phyloP scores from a whole-genome alignment of 2,329 filamentous ascomycete genomes.

The Neonectria neomacrospora region DNA sequence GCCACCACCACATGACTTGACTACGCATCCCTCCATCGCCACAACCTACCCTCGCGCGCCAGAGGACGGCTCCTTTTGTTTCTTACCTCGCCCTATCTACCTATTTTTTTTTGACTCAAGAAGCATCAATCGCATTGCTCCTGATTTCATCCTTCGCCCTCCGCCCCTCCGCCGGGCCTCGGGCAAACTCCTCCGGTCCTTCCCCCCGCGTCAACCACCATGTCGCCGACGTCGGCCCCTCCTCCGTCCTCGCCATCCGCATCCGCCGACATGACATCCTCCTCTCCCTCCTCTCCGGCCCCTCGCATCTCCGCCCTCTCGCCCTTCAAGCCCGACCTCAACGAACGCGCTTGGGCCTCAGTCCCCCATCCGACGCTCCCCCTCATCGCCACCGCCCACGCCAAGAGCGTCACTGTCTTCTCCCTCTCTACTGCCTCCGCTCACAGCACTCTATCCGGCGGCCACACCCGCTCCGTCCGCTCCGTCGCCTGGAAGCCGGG shows the following conservation, averaged over 20 bases:
- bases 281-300: slow-evolving; percentile 9
- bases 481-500: slow-evolving; percentile 88
- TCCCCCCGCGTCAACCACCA: slow-evolving; percentile 21
- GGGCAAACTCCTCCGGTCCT: neutral
- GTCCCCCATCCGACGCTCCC: slow-evolving; percentile 88
- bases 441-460: slow-evolving; percentile 83
- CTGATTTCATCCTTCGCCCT: neutral
- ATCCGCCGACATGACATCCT: neutral
- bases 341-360: slow-evolving; percentile 85
- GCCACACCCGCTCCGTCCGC: slow-evolving; percentile 91
- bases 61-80: neutral
- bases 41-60: neutral
- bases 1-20: slow-evolving; percentile 10
- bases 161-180: slow-evolving; percentile 5
- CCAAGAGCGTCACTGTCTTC: slow-evolving; percentile 89
- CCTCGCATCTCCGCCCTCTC: slow-evolving; percentile 57
- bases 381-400: slow-evolving; percentile 87
- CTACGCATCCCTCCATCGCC: slow-evolving; percentile 1
- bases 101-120: neutral
- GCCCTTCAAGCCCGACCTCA: slow-evolving; percentile 66
- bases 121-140: neutral
- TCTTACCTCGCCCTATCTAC: neutral
- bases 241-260: slow-evolving; percentile 25
- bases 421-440: slow-evolving; percentile 83
- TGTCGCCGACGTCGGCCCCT: slow-evolving; percentile 42